Evolutionary conservation across 2,329 filamentous ascomycete species (phyloP), one percentile per base, ranked within the genome.

Genomic region (Colletotrichum sublineola): DNA sequence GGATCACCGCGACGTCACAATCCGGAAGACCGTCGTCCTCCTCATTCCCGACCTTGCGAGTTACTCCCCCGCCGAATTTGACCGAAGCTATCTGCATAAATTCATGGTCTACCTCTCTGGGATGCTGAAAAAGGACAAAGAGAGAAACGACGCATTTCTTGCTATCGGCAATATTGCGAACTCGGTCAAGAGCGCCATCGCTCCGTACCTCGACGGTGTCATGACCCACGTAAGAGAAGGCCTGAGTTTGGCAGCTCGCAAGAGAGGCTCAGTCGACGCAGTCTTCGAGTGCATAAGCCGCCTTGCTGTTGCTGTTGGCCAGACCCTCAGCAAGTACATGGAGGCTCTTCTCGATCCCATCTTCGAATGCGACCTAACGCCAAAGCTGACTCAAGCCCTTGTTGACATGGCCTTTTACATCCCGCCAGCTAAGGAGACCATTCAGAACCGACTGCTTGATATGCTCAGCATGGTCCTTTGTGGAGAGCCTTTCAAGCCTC

Each of bases 381-480:
- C 96, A 68, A 96, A 97, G 76, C 88, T 99, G 33, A 98, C 96
- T 0, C 95, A 98, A 80, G 97, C 97, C 3, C 86, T 99, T 66
- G 95, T 98, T 31, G 97, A 99, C 79, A 98, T 99, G 94, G 96
- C 96, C 38, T 97, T 98, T 79, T 98, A 99, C 80, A 98, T 99
- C 58, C 96, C 96, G 0, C 95, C 97, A 0, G 94, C 98, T 69
- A 96, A 97, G 79, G 89, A 93, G 2, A 95, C 91, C 8, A 98
- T 99, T 52, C 96, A 99, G 79, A 96, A 98, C 78, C 92, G 96
- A 76, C 85, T 99, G 33, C 88, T 99, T 15, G 95, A 99, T 79
- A 95, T 99, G 89, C 88, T 99, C 50, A 98, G 96, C 81, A 91
- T 96, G 75, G 96, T 98, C 4, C 89, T 99, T 2, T 97, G 95